These are phyloP conservation scores for Epichloe sp. DNA, from an alignment of 2,329 filamentous ascomycete genomes.

Conservation along the genomic window DNA sequence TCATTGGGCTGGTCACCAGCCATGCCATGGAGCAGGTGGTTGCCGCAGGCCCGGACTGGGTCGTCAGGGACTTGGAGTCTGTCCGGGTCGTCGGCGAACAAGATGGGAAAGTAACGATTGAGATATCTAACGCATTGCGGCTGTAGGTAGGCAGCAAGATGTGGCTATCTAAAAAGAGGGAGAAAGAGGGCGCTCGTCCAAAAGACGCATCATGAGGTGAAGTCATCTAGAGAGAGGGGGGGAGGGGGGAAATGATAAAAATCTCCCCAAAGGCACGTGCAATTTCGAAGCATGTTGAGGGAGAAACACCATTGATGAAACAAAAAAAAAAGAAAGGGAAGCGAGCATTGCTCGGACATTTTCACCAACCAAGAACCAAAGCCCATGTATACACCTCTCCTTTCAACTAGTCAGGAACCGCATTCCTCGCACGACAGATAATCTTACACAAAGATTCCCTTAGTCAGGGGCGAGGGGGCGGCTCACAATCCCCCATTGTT, in stretches of 20 bases:
- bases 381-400: background rate
- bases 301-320: no score
- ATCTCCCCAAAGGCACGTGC: no score
- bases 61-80: conserved; percentile 66
- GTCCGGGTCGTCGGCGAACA: conserved; percentile 48
- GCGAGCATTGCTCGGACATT: no score
- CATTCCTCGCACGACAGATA: background rate
- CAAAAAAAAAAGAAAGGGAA: no score
- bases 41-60: conserved; percentile 74
- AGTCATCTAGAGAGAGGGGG: no score
- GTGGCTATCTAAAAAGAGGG: no score
- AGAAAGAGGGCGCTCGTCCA: no score
- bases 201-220: background rate
- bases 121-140: conserved; percentile 50
- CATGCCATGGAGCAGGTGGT: conserved; percentile 61
- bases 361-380: no score
- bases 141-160: conserved; percentile 3
- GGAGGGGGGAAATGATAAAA: accelerated
- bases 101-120: conserved; percentile 49
- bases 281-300: no score
- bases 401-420: conserved; percentile 2
- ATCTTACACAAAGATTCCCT: no score
- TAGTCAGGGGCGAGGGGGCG: no score
- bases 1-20: conserved; percentile 74
- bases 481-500: no score